Conservation (phyloP, 768 basidiomycete species). For the Stropharia rugosoannulata region DNA sequence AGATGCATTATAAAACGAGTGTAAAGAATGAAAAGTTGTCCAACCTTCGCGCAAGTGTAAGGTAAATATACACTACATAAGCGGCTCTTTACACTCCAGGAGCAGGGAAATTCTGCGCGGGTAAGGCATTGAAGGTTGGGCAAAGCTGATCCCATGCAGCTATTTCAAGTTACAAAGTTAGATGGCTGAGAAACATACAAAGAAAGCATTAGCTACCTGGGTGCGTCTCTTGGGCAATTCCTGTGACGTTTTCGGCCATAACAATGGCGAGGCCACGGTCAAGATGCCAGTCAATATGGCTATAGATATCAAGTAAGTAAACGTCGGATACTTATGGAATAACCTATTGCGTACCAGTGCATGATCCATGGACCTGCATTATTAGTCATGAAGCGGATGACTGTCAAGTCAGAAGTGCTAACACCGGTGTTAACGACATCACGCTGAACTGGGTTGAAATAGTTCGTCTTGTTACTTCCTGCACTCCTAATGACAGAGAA, state of each 20-base stretch:
- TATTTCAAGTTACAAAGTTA: background rate
- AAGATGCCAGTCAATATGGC: conserved; percentile 46
- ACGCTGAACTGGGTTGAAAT: conserved; percentile 52
- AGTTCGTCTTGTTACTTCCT: conserved; percentile 38
- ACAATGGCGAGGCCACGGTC: conserved; percentile 35
- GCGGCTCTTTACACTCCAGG: too few species aligned
- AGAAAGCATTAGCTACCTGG: conserved; percentile 13
- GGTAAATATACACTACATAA: too few species aligned
- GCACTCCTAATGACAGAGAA: conserved; percentile 44
- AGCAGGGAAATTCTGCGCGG: conserved; percentile 6
- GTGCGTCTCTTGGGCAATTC: conserved; percentile 10
- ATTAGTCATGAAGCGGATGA: conserved; percentile 64
- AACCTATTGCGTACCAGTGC: conserved; percentile 31
- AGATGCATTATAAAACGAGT: too few species aligned
- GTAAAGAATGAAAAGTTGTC: too few species aligned
- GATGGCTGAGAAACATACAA: background rate
- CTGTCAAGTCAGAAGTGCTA: conserved; percentile 38
- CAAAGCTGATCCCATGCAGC: conserved; percentile 22
- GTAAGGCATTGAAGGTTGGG: conserved; percentile 10
- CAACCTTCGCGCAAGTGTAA: too few species aligned
- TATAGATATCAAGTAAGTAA: conserved; percentile 6
- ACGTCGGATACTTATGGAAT: background rate
- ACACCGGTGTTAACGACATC: conserved; percentile 52
- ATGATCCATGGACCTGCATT: conserved; percentile 66
- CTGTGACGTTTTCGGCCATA: conserved; percentile 29